phyloP scores from a whole-genome alignment of 306 rosid species.

The Vigna angularis region DNA sequence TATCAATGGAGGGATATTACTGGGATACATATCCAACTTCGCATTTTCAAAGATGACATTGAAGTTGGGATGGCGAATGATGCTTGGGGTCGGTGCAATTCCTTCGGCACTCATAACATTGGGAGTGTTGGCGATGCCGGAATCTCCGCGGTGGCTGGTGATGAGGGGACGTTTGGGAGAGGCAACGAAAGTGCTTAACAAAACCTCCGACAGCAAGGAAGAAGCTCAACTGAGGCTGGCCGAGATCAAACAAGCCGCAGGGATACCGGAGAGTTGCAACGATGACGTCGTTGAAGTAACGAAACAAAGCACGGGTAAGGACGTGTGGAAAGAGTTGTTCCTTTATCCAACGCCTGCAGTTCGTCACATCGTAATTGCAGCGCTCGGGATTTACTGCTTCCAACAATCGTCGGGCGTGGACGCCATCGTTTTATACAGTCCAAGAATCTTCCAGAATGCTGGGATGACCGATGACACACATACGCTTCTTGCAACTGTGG shows the following conservation, averaged over 20 bases:
- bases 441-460: constrained; percentile 67
- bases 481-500: constrained; percentile 68
- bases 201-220: constrained; percentile 65
- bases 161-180: constrained; percentile 83
- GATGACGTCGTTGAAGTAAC: constrained; percentile 61
- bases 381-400: constrained; percentile 73
- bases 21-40: constrained; percentile 80
- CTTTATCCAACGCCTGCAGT: constrained; percentile 69
- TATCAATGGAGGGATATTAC: constrained; percentile 65
- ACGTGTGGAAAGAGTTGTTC: constrained; percentile 74
- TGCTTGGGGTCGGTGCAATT: constrained; percentile 76
- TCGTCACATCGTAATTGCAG: constrained; percentile 69
- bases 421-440: constrained; percentile 82
- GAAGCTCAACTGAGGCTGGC: constrained; percentile 63
- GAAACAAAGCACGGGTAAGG: constrained; percentile 53
- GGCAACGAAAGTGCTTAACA: constrained; percentile 62
- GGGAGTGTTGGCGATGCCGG: constrained; percentile 78
- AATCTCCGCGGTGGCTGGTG: constrained; percentile 89
- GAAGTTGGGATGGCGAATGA: constrained; percentile 74
- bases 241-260: constrained; percentile 76
- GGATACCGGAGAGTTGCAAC: constrained; percentile 64
- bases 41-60: constrained; percentile 62
- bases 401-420: constrained; percentile 82
- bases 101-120: constrained; percentile 59
- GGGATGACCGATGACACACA: constrained; percentile 49